A percentile compares a stretch with the other conserved stretches of the same genome.
Conservation (phyloP, 129 eudicot species). For the Flaveria ramosissima region DNA sequence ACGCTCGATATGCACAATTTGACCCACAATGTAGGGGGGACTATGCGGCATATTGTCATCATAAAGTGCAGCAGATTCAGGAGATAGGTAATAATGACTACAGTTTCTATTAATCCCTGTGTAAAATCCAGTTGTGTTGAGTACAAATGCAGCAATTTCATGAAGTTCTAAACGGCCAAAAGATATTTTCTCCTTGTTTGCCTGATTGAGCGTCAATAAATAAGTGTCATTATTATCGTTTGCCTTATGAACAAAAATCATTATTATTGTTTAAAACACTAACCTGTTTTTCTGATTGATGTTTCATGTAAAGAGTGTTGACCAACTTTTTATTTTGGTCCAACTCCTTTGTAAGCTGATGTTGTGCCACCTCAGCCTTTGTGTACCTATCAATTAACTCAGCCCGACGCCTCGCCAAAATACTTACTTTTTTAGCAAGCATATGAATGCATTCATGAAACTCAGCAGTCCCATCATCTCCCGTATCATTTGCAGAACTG, state of each 20-base stretch:
- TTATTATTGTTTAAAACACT: neutral
- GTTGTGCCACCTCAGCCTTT: constrained; percentile 60
- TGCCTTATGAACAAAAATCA: neutral
- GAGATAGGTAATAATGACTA: constrained; percentile 70
- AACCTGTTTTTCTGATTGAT: constrained; percentile 91
- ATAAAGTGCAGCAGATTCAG: constrained; percentile 78
- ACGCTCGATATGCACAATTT: constrained; percentile 81
- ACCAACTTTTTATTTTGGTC: constrained; percentile 75
- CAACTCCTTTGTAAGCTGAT: constrained; percentile 66
- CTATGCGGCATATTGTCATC: constrained; percentile 50
- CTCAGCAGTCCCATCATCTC: constrained; percentile 71
- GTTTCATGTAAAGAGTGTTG: constrained; percentile 70
- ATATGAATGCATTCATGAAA: constrained; percentile 67
- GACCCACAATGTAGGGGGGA: constrained; percentile 74
- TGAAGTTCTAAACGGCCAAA: constrained; percentile 72
- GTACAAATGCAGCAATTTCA: constrained; percentile 83
- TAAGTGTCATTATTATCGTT: neutral
- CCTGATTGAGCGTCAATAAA: constrained; percentile 39
- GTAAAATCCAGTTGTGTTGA: constrained; percentile 59
- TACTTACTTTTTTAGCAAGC: constrained; percentile 75
- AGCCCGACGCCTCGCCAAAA: constrained; percentile 62
- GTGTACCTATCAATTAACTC: constrained; percentile 70
- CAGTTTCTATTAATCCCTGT: constrained; percentile 75
- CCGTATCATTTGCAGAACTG: constrained; percentile 60
- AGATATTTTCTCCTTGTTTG: constrained; percentile 79